Evolutionary conservation across 805 yeast genomes (phyloP), one percentile per base, ranked within the genome.

Genomic region (Starmerella floris): DNA sequence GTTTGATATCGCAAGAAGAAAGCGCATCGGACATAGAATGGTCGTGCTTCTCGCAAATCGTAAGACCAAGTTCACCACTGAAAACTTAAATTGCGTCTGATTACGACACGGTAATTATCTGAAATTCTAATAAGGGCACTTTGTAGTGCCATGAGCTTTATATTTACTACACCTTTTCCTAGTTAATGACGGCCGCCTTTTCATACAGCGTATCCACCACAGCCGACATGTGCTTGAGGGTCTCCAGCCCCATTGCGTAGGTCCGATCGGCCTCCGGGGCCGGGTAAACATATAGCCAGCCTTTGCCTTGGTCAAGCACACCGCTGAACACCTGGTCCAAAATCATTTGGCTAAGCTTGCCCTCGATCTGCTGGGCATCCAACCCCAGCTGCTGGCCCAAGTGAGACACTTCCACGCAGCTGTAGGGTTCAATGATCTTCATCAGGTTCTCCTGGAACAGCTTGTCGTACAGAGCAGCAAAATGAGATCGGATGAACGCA

Each of bases 251-350:
- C 42, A 88, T 77, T 50, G 80, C 91, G 58, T 88, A 91, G 39
- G 93, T 78, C 31, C 82, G 82, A 62, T 91, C 97, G 48, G 77
- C 76, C 56, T 74, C 76, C 33, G 95, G 94, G 59, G 85, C 82
- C 45, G 84, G 94, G 57, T 83, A 91, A 45, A 91, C 75, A 51
- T 84, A 78, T 55, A 91, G 71, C 95, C 96, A 91, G 8, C 98
- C 98, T 60, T 87, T 87, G 37, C 97, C 97, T 67, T 91, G 99
- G 62, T 91, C 98, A 53, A 91, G 69, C 30, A 91, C 97, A 37
- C 98, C 99, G 58, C 78, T 81, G 55, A 91, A 84, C n/a, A 85
- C 82, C 56, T 83, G 80, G 63, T 91, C 98, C 55, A 91, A 71
- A 53, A 91, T 88, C 97, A 91, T 88, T 63, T 88, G 96, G 38